Conservation (phyloP, 768 basidiomycete genomes). For the Naematelia encephala region DNA sequence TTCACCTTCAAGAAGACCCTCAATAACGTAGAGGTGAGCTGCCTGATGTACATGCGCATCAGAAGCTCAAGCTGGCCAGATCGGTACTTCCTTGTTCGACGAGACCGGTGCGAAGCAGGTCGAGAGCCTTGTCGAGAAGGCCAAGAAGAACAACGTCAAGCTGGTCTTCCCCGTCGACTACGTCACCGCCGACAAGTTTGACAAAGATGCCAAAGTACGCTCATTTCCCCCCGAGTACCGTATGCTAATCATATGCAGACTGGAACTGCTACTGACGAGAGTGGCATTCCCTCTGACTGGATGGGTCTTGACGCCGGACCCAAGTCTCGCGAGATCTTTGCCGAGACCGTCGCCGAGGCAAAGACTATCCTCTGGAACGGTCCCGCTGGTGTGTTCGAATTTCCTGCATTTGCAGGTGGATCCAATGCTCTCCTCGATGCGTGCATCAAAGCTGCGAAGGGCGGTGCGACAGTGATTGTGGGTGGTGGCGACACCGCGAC, state of each 20-base stretch:
- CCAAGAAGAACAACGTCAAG: slow-evolving; percentile 84
- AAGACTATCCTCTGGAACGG: slow-evolving; percentile 96
- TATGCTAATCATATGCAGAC: slow-evolving; percentile 3
- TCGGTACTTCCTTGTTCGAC: slow-evolving; percentile 93
- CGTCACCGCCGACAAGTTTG: slow-evolving; percentile 90
- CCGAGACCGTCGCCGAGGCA: slow-evolving; percentile 71
- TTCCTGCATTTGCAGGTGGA: slow-evolving; percentile 81
- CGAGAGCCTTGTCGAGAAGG: slow-evolving; percentile 76
- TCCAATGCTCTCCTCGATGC: slow-evolving; percentile 81
- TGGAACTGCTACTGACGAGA: slow-evolving; percentile 63
- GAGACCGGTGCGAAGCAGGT: slow-evolving; percentile 84
- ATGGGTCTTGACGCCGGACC: slow-evolving; percentile 92
- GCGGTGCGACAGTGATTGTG: slow-evolving; percentile 87
- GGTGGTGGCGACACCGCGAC: slow-evolving; percentile 77
- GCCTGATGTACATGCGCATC: neutral
- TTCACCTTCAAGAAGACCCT: slow-evolving; percentile 98
- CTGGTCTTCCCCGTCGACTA: slow-evolving; percentile 94
- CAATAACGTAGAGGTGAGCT: slow-evolving; percentile 65
- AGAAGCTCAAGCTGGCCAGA: slow-evolving; percentile 55
- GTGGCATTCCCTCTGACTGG: slow-evolving; percentile 89
- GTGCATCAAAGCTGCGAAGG: slow-evolving; percentile 76
- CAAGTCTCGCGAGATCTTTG: slow-evolving; percentile 76
- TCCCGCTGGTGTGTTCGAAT: slow-evolving; percentile 96
- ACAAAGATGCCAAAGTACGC: slow-evolving; percentile 77
- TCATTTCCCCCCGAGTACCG: neutral